phyloP scores from a whole-genome alignment of 1,284 basidiomycete species.

The Ustilago esculenta region DNA sequence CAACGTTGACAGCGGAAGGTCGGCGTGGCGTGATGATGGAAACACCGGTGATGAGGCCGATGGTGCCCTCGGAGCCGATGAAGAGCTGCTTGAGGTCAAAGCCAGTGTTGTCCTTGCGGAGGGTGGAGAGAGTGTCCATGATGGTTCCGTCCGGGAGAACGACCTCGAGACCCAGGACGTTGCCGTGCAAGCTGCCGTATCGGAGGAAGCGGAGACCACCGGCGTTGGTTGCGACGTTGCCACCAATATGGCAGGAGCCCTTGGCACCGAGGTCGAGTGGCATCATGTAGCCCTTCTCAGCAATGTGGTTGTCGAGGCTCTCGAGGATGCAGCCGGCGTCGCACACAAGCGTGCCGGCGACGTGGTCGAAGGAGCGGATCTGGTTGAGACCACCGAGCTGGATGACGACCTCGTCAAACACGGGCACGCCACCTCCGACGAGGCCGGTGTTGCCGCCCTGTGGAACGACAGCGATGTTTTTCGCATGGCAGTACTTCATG shows the following conservation, averaged over 20 bases:
- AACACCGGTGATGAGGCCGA: conserved; percentile 93
- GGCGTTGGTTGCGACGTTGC: conserved; percentile 96
- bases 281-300: conserved; percentile 91
- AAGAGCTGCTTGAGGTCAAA: conserved; percentile 99
- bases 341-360: conserved; percentile 71
- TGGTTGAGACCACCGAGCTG: conserved; percentile 83
- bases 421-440: conserved; percentile 92
- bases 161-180: conserved; percentile 95
- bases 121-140: conserved; percentile 65
- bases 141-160: conserved; percentile 95
- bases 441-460: conserved; percentile 99
- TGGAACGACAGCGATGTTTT: conserved; percentile 77
- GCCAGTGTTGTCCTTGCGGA: conserved; percentile 99
- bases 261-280: conserved; percentile 97
- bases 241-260: conserved; percentile 97
- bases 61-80: conserved; percentile 95
- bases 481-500: conserved; percentile 60
- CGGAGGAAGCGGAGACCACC: conserved; percentile 91
- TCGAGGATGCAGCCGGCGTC: conserved; percentile 96
- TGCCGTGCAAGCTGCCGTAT: conserved; percentile 94
- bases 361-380: conserved; percentile 88
- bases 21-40: conserved; percentile 93
- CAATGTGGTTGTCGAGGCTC: conserved; percentile 84
- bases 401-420: conserved; percentile 88
- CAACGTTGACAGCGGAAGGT: conserved; percentile 72